Evolutionary conservation across 352 stramenopile genomes (phyloP), one percentile per base, ranked within the genome.

Genomic region (Globisporangium echinulatum): DNA sequence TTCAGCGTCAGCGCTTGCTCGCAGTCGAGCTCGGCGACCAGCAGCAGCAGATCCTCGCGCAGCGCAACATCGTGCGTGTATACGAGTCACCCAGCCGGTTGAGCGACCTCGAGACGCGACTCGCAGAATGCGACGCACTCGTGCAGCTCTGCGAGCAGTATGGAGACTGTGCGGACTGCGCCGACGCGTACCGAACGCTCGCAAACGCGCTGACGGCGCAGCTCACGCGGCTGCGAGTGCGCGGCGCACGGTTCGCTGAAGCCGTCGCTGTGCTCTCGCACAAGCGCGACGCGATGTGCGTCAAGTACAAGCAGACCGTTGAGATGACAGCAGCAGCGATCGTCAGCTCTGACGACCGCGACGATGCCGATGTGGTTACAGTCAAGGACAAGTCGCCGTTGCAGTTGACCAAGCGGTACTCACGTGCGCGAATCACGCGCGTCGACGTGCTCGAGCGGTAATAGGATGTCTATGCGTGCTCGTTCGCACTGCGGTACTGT

Each of bases 181-280:
- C 70, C 2, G 71, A 82, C 37, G 68, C 72, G 15, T 88, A 85
- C 54, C 67, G 75, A n/a, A 67, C 69, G 15, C 60, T 86, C 8
- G 79, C 76, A 9, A 86, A 86, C 49, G 79, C 79, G 37, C 47
- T 88, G 44, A 88, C 70, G 7, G 71, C 63, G 2, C 79, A 88
- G 51, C 19, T 86, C 10, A 44, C 47, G 4, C 59, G 74, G 5
- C 66, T 88, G 25, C 59, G 65, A 17, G 61, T 67, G 46, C 72
- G 76, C 37, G 68, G 68, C 6, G 62, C 64, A 37, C 70, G 76
- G 11, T 71, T 88, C 49, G 60, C 64, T 2, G 70, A 85, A 47
- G 78, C 75, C 7, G 79, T 88, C 42, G 56, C 54, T 13, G 67
- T 82, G 49, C 64, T 88, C 15, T 72, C 58, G 7, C 58, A 70